A percentile compares a stretch with the other conserved stretches of the same genome.
Evolutionary conservation across 139 green algal species (phyloP).

Genomic region (Helicosporidium sp.): DNA sequence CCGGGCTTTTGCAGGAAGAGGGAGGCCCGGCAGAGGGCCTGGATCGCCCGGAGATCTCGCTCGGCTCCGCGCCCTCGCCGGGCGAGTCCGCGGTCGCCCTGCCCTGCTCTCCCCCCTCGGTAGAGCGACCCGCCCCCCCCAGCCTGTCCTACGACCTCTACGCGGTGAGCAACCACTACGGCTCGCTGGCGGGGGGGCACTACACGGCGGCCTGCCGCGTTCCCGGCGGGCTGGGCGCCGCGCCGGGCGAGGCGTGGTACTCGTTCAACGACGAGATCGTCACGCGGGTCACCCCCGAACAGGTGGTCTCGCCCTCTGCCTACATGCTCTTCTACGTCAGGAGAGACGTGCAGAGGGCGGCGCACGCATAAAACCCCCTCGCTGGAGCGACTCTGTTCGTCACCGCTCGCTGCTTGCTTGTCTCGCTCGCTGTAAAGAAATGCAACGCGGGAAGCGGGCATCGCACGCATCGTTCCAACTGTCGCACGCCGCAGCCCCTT

Average conservation of each 20-base stretch:
- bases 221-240: neutral
- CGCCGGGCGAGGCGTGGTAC: slow-evolving; percentile 7
- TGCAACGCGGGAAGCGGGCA: no score
- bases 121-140: no score
- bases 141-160: slow-evolving; percentile 27
- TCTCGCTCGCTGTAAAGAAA: no score
- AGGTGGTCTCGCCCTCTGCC: slow-evolving; percentile 12
- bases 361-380: no score
- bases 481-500: no score
- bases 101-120: neutral
- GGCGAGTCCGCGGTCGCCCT: neutral
- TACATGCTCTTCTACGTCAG: slow-evolving; percentile 27
- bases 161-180: slow-evolving; percentile 19
- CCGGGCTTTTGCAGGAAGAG: no score
- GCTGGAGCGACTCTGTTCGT: no score
- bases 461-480: no score
- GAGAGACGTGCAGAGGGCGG: no score
- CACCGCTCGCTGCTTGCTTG: no score
- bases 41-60: no score
- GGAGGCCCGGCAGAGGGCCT: slow-evolving; percentile 1
- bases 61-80: neutral
- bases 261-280: slow-evolving; percentile 24
- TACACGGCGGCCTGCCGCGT: slow-evolving; percentile 24
- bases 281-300: neutral
- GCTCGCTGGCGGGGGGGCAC: slow-evolving; percentile 18